Base-by-base conservation (phyloP, 108 stramenopile genomes). In the Conticribra guillardii region DNA sequence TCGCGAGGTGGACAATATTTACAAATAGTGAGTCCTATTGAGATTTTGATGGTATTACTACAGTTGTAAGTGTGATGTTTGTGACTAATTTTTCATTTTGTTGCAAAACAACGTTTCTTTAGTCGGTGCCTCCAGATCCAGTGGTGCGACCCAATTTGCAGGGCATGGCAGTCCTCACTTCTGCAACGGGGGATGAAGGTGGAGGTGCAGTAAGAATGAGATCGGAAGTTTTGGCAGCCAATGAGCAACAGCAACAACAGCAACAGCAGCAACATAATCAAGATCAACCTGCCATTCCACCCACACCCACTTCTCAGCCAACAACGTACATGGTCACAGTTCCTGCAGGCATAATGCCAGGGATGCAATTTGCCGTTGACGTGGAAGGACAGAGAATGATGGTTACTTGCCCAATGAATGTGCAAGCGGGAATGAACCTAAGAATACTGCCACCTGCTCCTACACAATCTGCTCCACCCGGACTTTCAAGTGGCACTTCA, bases 241-340 rank as follows among this genome's bases (percentile, higher is more conserved):
- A 80, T 82, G 76, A 73, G 27, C 48, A 69, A 59, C 74, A 63
- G 33, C 67, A 69, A 32, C 67, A 47, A 33, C 41, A 29, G 28
- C 54, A 67, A 23, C 54, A 37, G 60, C 71, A 29, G 79, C 82
- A 41, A 14, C 63, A 17, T 59, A 61, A 22, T 64, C 81, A 60
- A 8, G 55, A 56, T 8, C 58, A 32, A 76, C 23, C 76, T 76
- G 9, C 68, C 24, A 44, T 41, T 54, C 27, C 24, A n/a, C 2
- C 2, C 3, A 0, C 49, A 26, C 24, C 52, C 14, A 28, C 64
- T 26, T 26, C 48, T 27, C 49, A 45, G 18, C 77, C 87, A 23
- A 86, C 87, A 74, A 89, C 87, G 11, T 96, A 89, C 63, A 75
- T 90, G 63, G 94, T 96, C 7, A 88, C 88, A 23, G 88, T 96